Percentiles rank a stretch among this genome's conserved stretches.
Conservation (phyloP, 495 filamentous ascomycete genomes). For the Aspergillus carlsbadensis region DNA sequence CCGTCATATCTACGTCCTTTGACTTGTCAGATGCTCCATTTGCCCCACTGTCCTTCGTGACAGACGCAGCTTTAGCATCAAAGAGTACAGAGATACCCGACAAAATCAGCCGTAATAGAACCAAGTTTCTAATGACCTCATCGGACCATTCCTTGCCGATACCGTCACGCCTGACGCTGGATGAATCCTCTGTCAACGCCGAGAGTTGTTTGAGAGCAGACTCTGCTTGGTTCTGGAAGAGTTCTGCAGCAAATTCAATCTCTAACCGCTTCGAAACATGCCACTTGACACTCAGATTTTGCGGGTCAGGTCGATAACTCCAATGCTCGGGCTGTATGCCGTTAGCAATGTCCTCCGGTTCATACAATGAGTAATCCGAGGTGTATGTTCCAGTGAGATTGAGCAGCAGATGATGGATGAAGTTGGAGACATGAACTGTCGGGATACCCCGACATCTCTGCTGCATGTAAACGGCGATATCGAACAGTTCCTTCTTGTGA, state of each 20-base stretch:
- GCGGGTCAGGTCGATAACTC: slow-evolving; percentile 68
- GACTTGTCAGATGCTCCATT: slow-evolving; percentile 24
- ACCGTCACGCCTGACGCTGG: slow-evolving; percentile 86
- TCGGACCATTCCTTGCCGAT: slow-evolving; percentile 99
- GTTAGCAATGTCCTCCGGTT: slow-evolving; percentile 57
- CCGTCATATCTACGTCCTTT: slow-evolving; percentile 45
- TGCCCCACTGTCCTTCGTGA: slow-evolving; percentile 21
- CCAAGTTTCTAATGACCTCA: slow-evolving; percentile 86
- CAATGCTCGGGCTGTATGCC: slow-evolving; percentile 70
- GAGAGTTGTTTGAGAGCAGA: slow-evolving; percentile 66
- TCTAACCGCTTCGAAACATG: slow-evolving; percentile 79
- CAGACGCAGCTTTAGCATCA: slow-evolving; percentile 69
- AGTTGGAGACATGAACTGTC: slow-evolving; percentile 94
- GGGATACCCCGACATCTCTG: slow-evolving; percentile 89
- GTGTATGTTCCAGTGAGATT: slow-evolving; percentile 94
- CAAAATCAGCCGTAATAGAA: slow-evolving; percentile 78
- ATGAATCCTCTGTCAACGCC: slow-evolving; percentile 73
- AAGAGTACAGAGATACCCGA: slow-evolving; percentile 89
- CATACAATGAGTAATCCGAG: slow-evolving; percentile 81
- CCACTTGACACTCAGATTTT: slow-evolving; percentile 83
- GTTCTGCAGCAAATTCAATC: slow-evolving; percentile 80
- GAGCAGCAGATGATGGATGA: slow-evolving; percentile 97
- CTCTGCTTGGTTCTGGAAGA: slow-evolving; percentile 77
- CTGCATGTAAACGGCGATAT: slow-evolving; percentile 94
- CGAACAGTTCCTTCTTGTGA: slow-evolving; percentile 83